These are phyloP conservation scores for Tetragonia tetragonoides DNA, from an alignment of 148 eudicot genomes.

Conservation along the genomic window DNA sequence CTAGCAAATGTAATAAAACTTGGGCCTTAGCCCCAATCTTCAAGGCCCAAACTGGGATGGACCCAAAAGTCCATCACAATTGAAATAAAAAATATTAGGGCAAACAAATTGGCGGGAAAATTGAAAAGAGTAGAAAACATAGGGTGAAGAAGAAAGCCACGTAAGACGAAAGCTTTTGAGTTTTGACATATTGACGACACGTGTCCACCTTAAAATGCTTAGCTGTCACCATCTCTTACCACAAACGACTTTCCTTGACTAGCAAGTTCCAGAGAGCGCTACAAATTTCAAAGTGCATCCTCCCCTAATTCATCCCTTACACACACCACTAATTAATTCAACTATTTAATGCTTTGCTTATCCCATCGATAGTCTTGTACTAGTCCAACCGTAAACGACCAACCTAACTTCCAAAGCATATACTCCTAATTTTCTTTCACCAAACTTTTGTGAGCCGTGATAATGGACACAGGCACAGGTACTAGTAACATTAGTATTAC, in stretches of 20 bases:
- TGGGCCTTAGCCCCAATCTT: too few relatives aligned
- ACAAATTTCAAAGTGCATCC: background rate
- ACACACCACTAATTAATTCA: too few relatives aligned
- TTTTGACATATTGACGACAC: background rate
- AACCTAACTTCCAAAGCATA: too few relatives aligned
- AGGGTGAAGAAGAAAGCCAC: conserved; percentile 10
- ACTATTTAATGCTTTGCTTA: too few relatives aligned
- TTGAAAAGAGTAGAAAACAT: background rate
- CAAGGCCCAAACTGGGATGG: too few relatives aligned
- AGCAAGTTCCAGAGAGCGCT: conserved; percentile 27
- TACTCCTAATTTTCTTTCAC: background rate
- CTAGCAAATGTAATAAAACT: too few relatives aligned
- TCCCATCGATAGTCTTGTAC: too few relatives aligned
- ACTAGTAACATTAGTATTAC: background rate
- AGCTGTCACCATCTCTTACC: conserved; percentile 16
- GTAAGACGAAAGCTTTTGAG: background rate
- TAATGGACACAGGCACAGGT: background rate
- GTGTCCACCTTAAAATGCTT: conserved; percentile 10
- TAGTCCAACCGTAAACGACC: too few relatives aligned
- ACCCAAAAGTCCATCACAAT: background rate
- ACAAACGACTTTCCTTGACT: background rate
- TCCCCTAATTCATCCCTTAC: background rate
- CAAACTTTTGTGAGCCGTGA: background rate
- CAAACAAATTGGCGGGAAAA: background rate
- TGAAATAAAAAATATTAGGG: too few relatives aligned